These are phyloP conservation scores for Glebionis coronaria DNA, from an alignment of 129 eudicot species.

Conservation along the genomic window DNA sequence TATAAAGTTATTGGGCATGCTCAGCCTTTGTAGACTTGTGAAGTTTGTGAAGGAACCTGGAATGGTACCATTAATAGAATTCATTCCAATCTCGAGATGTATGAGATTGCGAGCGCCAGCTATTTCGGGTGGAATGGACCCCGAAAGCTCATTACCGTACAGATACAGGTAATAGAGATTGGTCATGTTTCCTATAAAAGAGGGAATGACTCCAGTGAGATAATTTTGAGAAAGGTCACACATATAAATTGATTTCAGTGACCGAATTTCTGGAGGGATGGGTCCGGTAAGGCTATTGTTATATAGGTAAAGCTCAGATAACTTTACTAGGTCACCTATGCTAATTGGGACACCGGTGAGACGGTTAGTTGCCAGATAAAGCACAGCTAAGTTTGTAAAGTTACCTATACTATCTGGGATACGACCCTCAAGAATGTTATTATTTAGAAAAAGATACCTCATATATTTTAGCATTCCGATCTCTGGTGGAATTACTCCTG, in stretches of 20 bases:
- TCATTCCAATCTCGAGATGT: neutral
- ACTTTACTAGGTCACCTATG: conserved; percentile 15
- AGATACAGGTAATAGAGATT: neutral
- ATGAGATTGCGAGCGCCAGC: conserved; percentile 5
- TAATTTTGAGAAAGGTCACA: conserved; percentile 16
- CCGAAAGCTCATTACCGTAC: conserved; percentile 14
- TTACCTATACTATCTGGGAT: too few species aligned
- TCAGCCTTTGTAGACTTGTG: neutral
- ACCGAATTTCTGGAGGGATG: conserved; percentile 28
- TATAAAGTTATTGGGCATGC: neutral
- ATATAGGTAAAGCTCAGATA: neutral
- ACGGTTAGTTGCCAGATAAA: neutral
- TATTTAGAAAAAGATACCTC: neutral
- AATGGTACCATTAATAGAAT: conserved; percentile 14
- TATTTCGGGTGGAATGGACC: conserved; percentile 19
- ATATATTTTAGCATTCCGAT: conserved; percentile 12
- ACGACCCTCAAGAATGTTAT: too few species aligned
- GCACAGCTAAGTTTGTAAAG: neutral
- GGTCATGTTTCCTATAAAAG: conserved; percentile 18
- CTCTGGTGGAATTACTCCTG: conserved; percentile 30
- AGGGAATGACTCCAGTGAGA: conserved; percentile 33
- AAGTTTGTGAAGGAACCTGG: conserved; percentile 13
- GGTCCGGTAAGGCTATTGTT: neutral
- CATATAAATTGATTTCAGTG: neutral
- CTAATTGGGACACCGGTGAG: conserved; percentile 24